Base-by-base conservation (phyloP, 495 filamentous ascomycete genomes). In the Pyrenula aspistea region DNA sequence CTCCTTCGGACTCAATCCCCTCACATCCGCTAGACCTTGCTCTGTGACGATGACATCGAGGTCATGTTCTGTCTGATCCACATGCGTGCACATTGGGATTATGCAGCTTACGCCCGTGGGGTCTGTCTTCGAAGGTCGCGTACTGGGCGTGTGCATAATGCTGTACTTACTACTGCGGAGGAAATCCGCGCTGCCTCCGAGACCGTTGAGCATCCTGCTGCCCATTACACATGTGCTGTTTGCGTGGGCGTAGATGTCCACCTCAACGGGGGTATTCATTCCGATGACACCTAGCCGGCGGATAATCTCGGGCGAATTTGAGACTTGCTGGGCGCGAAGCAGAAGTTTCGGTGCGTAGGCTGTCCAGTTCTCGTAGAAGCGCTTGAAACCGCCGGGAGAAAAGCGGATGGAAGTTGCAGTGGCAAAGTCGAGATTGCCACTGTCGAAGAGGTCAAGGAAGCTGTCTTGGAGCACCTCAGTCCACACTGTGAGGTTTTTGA, bases 241-340 rank as follows among this genome's bases (percentile, higher is more conserved):
- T 56, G 90, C 90, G 70, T 95, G 90, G 12, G 90, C 90, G 73
- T 94, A 95, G 68, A 94, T 93, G 69, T 95, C 90, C 20, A 94
- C 88, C 71, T 95, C 90, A 60, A 94, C 87, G 23, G 90, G 90
- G 1, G 90, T 95, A 78, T 95, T 95, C 90, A 95, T 95, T 67
- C 88, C 90, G 66, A 95, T 94, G 61, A 89, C 83, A 56, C 89
- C 90, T 1, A 95, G 76, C 2, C 90, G 80, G 19, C 87, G 82
- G 74, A 95, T 95, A 76, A 95, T 94, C 72, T 95, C 90, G 59
- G 90, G 90, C n/a, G 83, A 85, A 81, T 95, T 95, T 64, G 86
- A 90, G 25, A 95, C 88, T 64, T 86, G 83, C 73, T 95, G 90
- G 2, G 86, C 84, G 53, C 90, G 88, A 36, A 95, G 83, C 52